Base-by-base conservation (phyloP, 768 basidiomycete genomes). In the Tylopilus felleus region DNA sequence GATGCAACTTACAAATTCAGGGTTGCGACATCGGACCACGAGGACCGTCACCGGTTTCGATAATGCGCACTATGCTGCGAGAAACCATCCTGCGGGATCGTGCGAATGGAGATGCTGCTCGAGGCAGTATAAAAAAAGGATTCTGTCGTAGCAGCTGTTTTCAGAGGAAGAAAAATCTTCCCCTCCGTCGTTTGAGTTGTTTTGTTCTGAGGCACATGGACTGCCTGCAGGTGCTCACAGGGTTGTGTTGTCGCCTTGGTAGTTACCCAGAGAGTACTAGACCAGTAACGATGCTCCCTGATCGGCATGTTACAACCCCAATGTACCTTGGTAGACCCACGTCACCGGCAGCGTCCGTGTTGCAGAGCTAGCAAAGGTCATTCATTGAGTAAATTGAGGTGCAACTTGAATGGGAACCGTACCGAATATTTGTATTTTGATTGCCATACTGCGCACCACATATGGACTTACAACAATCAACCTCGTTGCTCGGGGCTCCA, bases 1-100 rank as follows among this genome's bases (percentile, higher is more conserved):
- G 45, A 49, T 16, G 55, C 52, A 49, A 55, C 52, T 50, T 50
- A 60, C 52, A 43, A 54, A 64, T 64, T 41, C n/a, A 66, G 63
- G 64, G 61, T 64, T 50, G 19, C 33, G 36, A 28, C 38, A 47
- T 38, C 49, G 25, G 36, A 42, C 47, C 59, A 61, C 29, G 52
- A 64, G 54, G 62, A 58, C 31, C 4, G 17, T 43, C 36, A 31
- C 27, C 27, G 13, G 38, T n/a, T 47, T 23, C 46, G 39, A 47
- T 33, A 38, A 13, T 4, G 40, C 16, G 22, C 23, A 31, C n/a
- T 17, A 17, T 50, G 14, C 10, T 19, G 13, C 12, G 14, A n/a
- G 25, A 16, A 28, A 13, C n/a, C 13, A 19, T 16, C 19, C 25
- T 22, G 38, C 10, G 13, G 14, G 13, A 22, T 14, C 21, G 21